Conservation (phyloP, 768 basidiomycete species). For the Suillus placidus region DNA sequence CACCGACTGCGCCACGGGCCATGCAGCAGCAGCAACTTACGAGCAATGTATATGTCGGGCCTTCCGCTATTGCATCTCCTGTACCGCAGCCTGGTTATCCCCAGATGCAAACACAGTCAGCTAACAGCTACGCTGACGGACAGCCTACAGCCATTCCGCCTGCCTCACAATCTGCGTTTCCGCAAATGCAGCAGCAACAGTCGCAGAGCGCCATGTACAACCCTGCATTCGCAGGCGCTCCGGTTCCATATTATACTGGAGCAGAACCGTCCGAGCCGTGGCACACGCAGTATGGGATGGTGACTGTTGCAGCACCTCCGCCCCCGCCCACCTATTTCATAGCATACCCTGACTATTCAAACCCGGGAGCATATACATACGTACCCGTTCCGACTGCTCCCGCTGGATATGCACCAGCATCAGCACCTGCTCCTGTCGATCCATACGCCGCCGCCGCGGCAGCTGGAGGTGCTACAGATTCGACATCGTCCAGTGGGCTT, state of each 20-base stretch:
- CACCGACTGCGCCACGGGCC: constrained; percentile 4
- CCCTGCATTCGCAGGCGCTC: not conserved
- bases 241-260: not conserved
- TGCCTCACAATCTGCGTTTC: not conserved
- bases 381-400: not conserved
- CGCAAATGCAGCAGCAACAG: constrained; percentile 5
- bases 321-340: constrained; percentile 3
- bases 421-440: not conserved
- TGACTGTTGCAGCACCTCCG: not conserved
- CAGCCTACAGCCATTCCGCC: not conserved
- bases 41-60: not conserved
- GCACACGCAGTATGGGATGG: not conserved
- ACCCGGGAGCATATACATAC: constrained; percentile 4
- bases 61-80: constrained; percentile 4
- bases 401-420: not conserved
- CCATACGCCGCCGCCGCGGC: not conserved
- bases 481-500: not conserved
- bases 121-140: not conserved
- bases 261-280: not conserved
- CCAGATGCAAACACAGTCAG: not conserved
- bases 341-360: constrained; percentile 4
- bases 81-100: constrained; percentile 1
- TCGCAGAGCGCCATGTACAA: not conserved
- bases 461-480: not conserved
- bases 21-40: constrained; percentile 4